Evolutionary conservation across 108 stramenopile genomes (phyloP).

Genomic region (Licmophora abbreviata): DNA sequence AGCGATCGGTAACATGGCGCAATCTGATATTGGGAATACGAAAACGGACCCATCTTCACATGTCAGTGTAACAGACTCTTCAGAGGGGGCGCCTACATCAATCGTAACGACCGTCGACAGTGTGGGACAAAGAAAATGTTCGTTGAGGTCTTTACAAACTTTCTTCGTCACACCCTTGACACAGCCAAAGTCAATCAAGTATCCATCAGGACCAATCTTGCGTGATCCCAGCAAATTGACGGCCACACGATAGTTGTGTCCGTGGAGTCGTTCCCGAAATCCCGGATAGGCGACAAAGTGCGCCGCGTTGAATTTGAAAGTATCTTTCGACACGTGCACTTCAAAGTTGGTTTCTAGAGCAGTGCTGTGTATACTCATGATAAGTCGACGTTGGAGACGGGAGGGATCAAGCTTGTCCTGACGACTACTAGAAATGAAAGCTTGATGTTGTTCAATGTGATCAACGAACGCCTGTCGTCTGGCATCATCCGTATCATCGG

Average conservation of each 20-base stretch:
- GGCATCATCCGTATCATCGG: no score
- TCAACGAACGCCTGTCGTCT: no score
- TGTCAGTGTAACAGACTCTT: conserved; percentile 28
- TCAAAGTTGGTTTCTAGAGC: no score
- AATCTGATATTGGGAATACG: conserved; percentile 73
- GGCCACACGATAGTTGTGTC: conserved; percentile 87
- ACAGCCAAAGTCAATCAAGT: conserved; percentile 91
- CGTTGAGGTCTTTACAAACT: conserved; percentile 88
- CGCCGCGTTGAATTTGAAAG: conserved; percentile 96
- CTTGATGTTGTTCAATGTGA: no score
- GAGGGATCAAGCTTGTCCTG: no score
- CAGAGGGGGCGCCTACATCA: conserved; percentile 22
- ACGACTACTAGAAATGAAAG: no score
- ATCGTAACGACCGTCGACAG: conserved; percentile 78
- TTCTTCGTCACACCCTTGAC: conserved; percentile 72
- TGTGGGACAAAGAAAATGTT: conserved; percentile 88
- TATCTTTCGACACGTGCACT: conserved; percentile 76
- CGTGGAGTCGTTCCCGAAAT: conserved; percentile 91
- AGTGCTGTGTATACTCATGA: no score
- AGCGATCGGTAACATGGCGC: conserved; percentile 84
- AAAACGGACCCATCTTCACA: conserved; percentile 88
- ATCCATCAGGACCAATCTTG: conserved; percentile 72
- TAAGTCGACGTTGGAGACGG: no score
- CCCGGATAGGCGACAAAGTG: conserved; percentile 93
- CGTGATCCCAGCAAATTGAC: conserved; percentile 63